Conservation (phyloP, 257 asterid genomes). For the Petrea volubilis region DNA sequence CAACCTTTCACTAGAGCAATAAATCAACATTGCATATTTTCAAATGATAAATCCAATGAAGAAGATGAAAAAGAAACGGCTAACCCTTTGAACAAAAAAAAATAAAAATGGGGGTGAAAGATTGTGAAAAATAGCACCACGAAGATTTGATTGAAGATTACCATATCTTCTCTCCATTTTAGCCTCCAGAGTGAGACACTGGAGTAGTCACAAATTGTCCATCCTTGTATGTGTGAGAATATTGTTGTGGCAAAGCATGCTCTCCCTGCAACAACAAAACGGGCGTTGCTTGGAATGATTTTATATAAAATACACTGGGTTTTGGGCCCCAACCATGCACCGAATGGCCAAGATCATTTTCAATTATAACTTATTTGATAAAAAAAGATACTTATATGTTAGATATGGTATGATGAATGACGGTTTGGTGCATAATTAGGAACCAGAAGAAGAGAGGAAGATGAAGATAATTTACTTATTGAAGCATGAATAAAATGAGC, state of each 20-base stretch:
- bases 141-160: background rate
- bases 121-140: constrained; percentile 10
- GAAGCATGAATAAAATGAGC: too few species aligned
- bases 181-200: constrained; percentile 82
- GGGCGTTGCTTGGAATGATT: background rate
- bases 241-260: constrained; percentile 85
- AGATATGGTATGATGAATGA: too few species aligned
- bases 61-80: background rate
- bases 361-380: too few species aligned
- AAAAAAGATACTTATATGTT: too few species aligned
- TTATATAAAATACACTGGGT: too few species aligned
- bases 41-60: background rate
- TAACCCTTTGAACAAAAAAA: background rate
- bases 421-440: too few species aligned
- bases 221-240: constrained; percentile 61
- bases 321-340: too few species aligned
- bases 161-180: constrained; percentile 14
- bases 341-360: too few species aligned
- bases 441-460: too few species aligned
- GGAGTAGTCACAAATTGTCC: constrained; percentile 79
- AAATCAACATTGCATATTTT: background rate
- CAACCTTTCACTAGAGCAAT: background rate
- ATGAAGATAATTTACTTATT: too few species aligned
- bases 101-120: constrained; percentile 13
- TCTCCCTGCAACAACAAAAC: constrained; percentile 58